phyloP scores from a whole-genome alignment of 108 stramenopile genomes.

The Parietichytrium sp. region DNA sequence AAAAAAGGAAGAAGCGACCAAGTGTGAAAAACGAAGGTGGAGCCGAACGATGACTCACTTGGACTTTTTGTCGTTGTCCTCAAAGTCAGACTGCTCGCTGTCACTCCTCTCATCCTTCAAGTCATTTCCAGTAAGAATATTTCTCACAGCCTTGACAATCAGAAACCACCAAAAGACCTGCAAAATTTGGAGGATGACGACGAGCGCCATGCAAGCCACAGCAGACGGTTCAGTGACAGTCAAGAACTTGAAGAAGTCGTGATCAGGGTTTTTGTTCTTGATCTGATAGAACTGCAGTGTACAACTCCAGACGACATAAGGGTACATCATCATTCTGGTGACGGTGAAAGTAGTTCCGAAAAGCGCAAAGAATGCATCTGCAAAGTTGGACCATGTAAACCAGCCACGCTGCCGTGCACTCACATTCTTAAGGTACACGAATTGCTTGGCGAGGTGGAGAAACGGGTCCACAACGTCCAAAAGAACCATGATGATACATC shows the following conservation, averaged over 20 bases:
- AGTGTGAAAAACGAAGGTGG: background rate
- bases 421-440: conserved; percentile 48
- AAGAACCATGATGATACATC: conserved; percentile 62
- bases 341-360: conserved; percentile 57
- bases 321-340: conserved; percentile 54
- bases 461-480: conserved; percentile 62
- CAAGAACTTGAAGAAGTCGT: background rate
- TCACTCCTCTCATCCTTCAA: conserved; percentile 46
- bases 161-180: conserved; percentile 58
- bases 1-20: no score
- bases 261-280: background rate
- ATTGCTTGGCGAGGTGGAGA: conserved; percentile 58
- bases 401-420: background rate
- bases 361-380: conserved; percentile 57
- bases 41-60: background rate
- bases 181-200: conserved; percentile 49
- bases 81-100: conserved; percentile 41
- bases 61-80: conserved; percentile 38
- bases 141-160: conserved; percentile 50
- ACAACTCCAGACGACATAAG: conserved; percentile 53
- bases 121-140: conserved; percentile 46
- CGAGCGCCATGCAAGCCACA: conserved; percentile 6
- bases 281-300: background rate
- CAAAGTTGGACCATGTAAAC: background rate
- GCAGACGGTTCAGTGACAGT: background rate